Evolutionary conservation across 805 yeast species (phyloP).

Genomic region (Hanseniaspora nectarophila): DNA sequence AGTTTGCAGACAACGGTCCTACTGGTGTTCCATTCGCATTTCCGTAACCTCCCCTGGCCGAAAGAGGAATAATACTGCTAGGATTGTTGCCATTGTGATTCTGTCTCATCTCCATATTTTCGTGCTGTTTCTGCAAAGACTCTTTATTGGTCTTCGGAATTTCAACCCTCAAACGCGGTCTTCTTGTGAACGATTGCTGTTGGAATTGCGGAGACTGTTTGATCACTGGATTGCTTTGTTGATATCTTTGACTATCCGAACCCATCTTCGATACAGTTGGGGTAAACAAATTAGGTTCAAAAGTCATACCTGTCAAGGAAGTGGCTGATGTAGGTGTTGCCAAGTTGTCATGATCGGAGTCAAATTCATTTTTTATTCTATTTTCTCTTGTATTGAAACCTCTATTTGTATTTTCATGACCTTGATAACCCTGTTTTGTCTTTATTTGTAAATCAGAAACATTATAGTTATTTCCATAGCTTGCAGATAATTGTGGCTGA

Average conservation of each 20-base stretch:
- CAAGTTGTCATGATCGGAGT: constrained; percentile 16
- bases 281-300: constrained; percentile 28
- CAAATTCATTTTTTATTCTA: constrained; percentile 13
- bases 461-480: constrained; percentile 11
- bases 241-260: not conserved
- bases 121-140: not conserved
- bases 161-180: constrained; percentile 12
- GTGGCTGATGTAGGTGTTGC: constrained; percentile 22
- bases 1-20: constrained; percentile 12
- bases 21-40: not conserved
- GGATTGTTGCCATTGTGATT: constrained; percentile 1
- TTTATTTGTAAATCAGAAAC: not conserved
- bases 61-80: constrained; percentile 3
- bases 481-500: not conserved
- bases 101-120: not conserved
- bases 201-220: constrained; percentile 19
- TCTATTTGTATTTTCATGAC: not conserved
- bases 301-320: constrained; percentile 19
- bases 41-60: constrained; percentile 2
- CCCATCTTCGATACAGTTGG: constrained; percentile 17
- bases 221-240: constrained; percentile 18
- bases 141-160: constrained; percentile 12
- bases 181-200: constrained; percentile 19
- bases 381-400: not conserved
- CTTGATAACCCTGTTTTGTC: not conserved